Conservation (phyloP, 257 asterid genomes). For the Ocimum tenuiflorum region DNA sequence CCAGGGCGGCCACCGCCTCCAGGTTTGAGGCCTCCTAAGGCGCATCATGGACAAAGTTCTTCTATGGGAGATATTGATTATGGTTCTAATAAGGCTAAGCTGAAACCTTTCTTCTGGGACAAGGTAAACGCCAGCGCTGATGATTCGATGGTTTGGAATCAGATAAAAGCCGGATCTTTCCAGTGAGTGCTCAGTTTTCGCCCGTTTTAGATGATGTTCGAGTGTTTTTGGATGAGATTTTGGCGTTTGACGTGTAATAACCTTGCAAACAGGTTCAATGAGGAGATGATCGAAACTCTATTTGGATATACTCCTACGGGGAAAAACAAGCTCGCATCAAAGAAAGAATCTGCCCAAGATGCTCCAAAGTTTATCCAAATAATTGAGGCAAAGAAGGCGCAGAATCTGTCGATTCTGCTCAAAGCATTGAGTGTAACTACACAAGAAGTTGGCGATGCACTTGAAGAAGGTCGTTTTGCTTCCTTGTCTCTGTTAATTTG, state of each 20-base stretch:
- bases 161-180: conserved; percentile 81
- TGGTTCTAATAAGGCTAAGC: conserved; percentile 57
- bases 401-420: conserved; percentile 81
- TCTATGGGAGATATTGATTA: conserved; percentile 28
- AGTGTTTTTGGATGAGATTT: neutral
- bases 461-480: conserved; percentile 67
- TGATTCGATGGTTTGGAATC: conserved; percentile 90
- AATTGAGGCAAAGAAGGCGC: conserved; percentile 80
- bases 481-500: conserved; percentile 12
- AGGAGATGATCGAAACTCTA: conserved; percentile 84
- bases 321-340: conserved; percentile 36
- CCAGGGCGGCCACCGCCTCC: conserved; percentile 18
- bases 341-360: conserved; percentile 37
- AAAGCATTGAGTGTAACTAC: conserved; percentile 90
- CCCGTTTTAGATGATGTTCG: neutral
- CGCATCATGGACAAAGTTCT: conserved; percentile 27
- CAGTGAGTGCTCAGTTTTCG: conserved; percentile 50
- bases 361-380: conserved; percentile 48
- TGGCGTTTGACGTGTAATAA: conserved; percentile 8
- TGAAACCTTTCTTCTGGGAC: conserved; percentile 99
- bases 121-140: conserved; percentile 83
- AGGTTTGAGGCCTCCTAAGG: conserved; percentile 44
- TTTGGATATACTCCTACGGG: conserved; percentile 59
- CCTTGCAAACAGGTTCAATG: conserved; percentile 61
- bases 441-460: conserved; percentile 87